Base-by-base conservation (phyloP, 768 basidiomycete genomes). In the Cystofilobasidium macerans region DNA sequence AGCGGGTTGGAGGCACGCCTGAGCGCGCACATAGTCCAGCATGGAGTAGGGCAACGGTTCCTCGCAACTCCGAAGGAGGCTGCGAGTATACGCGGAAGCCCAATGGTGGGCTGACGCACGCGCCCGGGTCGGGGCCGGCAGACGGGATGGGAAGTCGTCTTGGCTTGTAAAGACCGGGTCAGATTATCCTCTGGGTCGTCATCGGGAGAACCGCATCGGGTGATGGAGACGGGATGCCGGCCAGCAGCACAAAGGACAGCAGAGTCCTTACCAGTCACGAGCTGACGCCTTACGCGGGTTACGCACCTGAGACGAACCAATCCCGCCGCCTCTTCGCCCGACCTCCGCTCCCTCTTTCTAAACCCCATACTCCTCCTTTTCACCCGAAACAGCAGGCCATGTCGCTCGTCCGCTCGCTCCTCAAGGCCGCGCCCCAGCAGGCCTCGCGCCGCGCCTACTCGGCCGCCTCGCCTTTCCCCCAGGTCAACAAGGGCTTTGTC, bases 141-240 rank as follows among this genome's bases (percentile, higher is more conserved):
- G 35, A 22, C 38, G 40, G 38, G 20, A 13, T 7, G 24, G 5
- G 16, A 35, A 36, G 24, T 59, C 40, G 35, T 59, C 40, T 32
- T n/a, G n/a, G n/a, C n/a, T n/a, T n/a, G n/a, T n/a, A n/a, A n/a
- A n/a, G n/a, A n/a, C 33, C 13, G 33, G n/a, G 56, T 65, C 43
- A 40, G n/a, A 58, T 65, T 58, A 57, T 65, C 64, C 57, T 58
- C 62, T 12, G 14, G 22, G 35, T 63, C 62, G 45, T 63, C 62
- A 51, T 53, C 33, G 48, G 62, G 32, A 30, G 11, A 28, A 18
- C 38, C 32, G n/a, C 7, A 20, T 6, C 20, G 9, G 13, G 24
- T 12, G 16, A 20, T 0, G 18, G 24, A 38, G 24, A 26, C n/a
- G n/a, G n/a, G n/a, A n/a, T n/a, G n/a, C n/a, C n/a, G n/a, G n/a